These are phyloP conservation scores for Stenogyne calaminthoides DNA, from an alignment of 305 asterid species.

Conservation along the genomic window DNA sequence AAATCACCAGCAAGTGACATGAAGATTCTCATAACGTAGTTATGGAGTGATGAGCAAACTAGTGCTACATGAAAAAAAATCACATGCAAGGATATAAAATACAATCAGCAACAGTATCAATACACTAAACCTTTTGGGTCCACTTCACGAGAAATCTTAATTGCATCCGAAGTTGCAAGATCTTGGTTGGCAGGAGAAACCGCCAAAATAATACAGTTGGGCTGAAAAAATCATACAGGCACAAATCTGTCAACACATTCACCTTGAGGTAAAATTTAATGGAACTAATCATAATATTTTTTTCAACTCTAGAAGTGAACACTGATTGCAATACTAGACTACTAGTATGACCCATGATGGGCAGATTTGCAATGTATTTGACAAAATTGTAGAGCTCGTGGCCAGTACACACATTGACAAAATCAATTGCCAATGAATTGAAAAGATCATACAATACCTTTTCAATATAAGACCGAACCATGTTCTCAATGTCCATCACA, in stretches of 20 bases:
- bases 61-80: not conserved
- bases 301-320: slow-evolving; percentile 4
- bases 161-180: slow-evolving; percentile 87
- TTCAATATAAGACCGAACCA: slow-evolving; percentile 70
- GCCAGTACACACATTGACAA: not conserved
- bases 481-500: slow-evolving; percentile 69
- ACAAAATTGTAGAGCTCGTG: not conserved
- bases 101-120: slow-evolving; percentile 15
- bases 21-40: not conserved
- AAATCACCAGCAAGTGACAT: slow-evolving; percentile 4
- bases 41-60: not conserved
- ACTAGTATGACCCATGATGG: not conserved
- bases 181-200: slow-evolving; percentile 90
- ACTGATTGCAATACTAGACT: not conserved
- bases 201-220: slow-evolving; percentile 79
- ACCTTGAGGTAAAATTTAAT: slow-evolving; percentile 8
- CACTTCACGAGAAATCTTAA: slow-evolving; percentile 82
- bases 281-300: slow-evolving; percentile 3
- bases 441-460: slow-evolving; percentile 39
- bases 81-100: slow-evolving; percentile 11
- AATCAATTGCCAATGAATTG: not conserved
- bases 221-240: slow-evolving; percentile 47
- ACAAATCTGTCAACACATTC: slow-evolving; percentile 25
- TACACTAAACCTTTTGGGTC: slow-evolving; percentile 64
- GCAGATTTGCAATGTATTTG: not conserved